Percentiles rank a stretch among this genome's conserved stretches.
phyloP scores from a whole-genome alignment of 352 stramenopile species.

The Globisporangium acanthophoron region DNA sequence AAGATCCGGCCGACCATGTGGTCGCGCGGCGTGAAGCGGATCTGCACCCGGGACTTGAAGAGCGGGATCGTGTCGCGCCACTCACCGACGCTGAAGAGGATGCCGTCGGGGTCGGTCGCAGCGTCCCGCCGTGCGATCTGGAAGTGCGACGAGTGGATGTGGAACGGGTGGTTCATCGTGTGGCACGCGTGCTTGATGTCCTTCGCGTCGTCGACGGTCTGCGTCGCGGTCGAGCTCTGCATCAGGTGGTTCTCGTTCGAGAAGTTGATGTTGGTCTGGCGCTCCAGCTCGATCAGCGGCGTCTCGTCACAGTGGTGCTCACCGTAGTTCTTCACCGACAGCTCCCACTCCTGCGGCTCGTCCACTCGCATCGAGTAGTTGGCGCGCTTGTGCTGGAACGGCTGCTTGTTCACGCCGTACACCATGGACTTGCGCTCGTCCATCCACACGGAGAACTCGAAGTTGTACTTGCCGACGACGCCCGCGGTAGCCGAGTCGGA shows the following conservation, averaged over 20 bases:
- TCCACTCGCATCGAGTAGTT: constrained; percentile 71
- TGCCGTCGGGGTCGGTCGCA: constrained; percentile 37
- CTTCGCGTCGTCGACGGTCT: constrained; percentile 11
- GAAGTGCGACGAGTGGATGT: constrained; percentile 77
- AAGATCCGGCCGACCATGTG: constrained; percentile 67
- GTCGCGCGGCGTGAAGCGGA: constrained; percentile 58
- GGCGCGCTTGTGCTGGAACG: constrained; percentile 30
- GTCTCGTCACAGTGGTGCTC: constrained; percentile 29
- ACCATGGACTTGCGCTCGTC: constrained; percentile 25
- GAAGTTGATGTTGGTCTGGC: constrained; percentile 25
- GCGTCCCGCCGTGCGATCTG: constrained; percentile 45
- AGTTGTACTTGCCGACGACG: constrained; percentile 46
- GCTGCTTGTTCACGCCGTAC: constrained; percentile 66
- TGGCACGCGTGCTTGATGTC: constrained; percentile 33
- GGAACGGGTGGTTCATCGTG: constrained; percentile 75
- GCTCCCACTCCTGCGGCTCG: constrained; percentile 62
- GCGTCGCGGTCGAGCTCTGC: constrained; percentile 4
- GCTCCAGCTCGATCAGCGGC: constrained; percentile 6
- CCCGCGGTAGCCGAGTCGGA: constrained; percentile 5
- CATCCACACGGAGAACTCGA: constrained; percentile 76
- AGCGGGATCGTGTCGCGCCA: constrained; percentile 78
- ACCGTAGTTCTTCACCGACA: constrained; percentile 54
- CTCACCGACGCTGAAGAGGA: constrained; percentile 58
- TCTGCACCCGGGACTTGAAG: constrained; percentile 50
- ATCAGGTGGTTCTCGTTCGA: constrained; percentile 21